Percentiles rank a stretch among this genome's conserved stretches.
These are phyloP conservation scores for Colletotrichum godetiae DNA, from an alignment of 2,329 filamentous ascomycete genomes.

Conservation along the genomic window DNA sequence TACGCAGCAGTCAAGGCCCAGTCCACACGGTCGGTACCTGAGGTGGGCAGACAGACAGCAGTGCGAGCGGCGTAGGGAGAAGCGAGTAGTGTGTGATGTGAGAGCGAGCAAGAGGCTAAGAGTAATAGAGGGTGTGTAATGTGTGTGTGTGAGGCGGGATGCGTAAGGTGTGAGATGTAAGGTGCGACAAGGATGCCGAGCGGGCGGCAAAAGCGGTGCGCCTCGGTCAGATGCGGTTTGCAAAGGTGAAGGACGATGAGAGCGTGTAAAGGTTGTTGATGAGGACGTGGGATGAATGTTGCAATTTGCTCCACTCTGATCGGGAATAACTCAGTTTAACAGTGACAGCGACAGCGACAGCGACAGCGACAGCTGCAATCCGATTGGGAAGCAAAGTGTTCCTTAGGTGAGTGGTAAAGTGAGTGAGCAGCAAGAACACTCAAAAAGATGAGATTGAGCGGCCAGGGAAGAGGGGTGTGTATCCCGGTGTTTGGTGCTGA, in stretches of 20 bases:
- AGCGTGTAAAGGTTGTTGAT: not conserved
- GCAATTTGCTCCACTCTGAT: not conserved
- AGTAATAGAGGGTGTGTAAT: not conserved
- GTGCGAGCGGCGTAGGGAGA: conserved; percentile 3
- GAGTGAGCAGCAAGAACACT: not conserved
- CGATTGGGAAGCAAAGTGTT: no score
- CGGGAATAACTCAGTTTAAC: not conserved
- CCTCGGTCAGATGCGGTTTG: conserved; percentile 31
- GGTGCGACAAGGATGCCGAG: conserved; percentile 10
- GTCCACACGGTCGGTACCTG: conserved; percentile 30
- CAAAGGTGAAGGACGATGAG: not conserved
- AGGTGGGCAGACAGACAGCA: conserved; percentile 3
- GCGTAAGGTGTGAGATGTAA: not conserved
- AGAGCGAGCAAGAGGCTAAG: not conserved
- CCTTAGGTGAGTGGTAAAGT: not conserved
- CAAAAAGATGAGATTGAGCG: not conserved
- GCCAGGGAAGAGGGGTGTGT: not conserved
- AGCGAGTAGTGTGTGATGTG: not conserved
- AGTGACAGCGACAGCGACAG: not conserved
- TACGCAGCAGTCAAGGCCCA: conserved; percentile 25
- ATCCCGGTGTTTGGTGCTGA: not conserved
- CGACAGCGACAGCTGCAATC: not conserved
- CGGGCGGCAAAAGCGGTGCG: conserved; percentile 26
- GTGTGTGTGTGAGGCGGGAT: not conserved
- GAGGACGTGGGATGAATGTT: not conserved